phyloP scores from a whole-genome alignment of 257 asterid species.

The Voacanga thouarsii region DNA sequence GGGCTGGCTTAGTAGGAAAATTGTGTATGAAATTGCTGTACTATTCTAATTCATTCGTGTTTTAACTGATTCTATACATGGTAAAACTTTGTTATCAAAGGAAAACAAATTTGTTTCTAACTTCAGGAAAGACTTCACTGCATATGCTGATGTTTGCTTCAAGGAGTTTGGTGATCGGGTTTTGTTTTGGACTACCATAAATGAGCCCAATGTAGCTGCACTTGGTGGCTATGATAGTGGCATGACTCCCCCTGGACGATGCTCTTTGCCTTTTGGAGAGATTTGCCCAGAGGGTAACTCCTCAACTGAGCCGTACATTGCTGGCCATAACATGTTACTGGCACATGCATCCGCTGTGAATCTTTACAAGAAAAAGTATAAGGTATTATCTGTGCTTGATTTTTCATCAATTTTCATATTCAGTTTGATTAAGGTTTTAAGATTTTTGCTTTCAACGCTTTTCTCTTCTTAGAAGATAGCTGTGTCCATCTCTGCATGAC shows the following conservation, averaged over 20 bases:
- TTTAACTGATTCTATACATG: not conserved
- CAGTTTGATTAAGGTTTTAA: too few species aligned
- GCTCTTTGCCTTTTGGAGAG: constrained; percentile 23
- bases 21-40: constrained; percentile 33
- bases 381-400: constrained; percentile 20
- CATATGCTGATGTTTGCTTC: constrained; percentile 50
- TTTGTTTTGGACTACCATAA: constrained; percentile 49
- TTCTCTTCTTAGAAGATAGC: too few species aligned
- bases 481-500: too few species aligned
- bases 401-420: too few species aligned
- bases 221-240: constrained; percentile 44
- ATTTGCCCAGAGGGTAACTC: constrained; percentile 38
- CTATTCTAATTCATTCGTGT: not conserved
- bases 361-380: constrained; percentile 38
- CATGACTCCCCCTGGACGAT: constrained; percentile 39
- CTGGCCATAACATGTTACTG: constrained; percentile 44
- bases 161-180: constrained; percentile 13
- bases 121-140: constrained; percentile 49
- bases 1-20: constrained; percentile 47
- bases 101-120: not conserved
- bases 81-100: not conserved
- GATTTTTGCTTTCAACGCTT: too few species aligned
- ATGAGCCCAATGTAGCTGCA: constrained; percentile 42
- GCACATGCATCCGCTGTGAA: constrained; percentile 42
- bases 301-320: constrained; percentile 43